A percentile compares a stretch with the other conserved stretches of the same genome.
Conservation (phyloP, 202 grass and related monocot species). For the Schoenoplectus tabernaemontani region DNA sequence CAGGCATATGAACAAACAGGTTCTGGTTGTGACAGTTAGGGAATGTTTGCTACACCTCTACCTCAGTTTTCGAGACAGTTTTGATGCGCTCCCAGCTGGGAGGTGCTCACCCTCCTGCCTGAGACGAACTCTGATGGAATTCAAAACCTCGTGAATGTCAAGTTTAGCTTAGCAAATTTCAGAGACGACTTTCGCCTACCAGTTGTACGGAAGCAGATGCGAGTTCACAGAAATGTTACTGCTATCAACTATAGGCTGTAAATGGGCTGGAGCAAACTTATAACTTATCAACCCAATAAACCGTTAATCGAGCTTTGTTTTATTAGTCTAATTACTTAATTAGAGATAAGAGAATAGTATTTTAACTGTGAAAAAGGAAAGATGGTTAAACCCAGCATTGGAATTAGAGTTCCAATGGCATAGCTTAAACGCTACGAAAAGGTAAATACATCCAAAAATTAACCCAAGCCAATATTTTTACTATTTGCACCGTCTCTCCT, state of each 20-base stretch:
- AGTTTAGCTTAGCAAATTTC: neutral
- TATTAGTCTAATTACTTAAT: neutral
- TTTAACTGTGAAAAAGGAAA: neutral
- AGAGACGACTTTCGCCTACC: neutral
- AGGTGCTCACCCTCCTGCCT: neutral
- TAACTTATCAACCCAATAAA: neutral
- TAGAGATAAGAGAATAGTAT: neutral
- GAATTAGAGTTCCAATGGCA: neutral
- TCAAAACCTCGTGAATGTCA: neutral
- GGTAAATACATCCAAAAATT: neutral
- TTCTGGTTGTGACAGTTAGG: neutral
- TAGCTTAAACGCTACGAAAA: conserved; percentile 13
- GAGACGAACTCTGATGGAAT: neutral
- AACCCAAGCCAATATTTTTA: neutral
- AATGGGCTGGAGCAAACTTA: neutral
- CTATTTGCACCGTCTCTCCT: too few relatives aligned
- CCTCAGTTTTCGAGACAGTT: neutral
- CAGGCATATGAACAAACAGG: conserved; percentile 32
- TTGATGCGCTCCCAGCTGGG: too few relatives aligned
- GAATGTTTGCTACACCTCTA: neutral
- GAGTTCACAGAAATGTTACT: too few relatives aligned
- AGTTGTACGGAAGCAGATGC: neutral
- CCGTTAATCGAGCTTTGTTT: neutral
- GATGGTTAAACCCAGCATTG: neutral
- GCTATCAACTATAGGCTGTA: neutral